phyloP scores from a whole-genome alignment of 2,329 filamentous ascomycete species.

The Botrytis fragariae region DNA sequence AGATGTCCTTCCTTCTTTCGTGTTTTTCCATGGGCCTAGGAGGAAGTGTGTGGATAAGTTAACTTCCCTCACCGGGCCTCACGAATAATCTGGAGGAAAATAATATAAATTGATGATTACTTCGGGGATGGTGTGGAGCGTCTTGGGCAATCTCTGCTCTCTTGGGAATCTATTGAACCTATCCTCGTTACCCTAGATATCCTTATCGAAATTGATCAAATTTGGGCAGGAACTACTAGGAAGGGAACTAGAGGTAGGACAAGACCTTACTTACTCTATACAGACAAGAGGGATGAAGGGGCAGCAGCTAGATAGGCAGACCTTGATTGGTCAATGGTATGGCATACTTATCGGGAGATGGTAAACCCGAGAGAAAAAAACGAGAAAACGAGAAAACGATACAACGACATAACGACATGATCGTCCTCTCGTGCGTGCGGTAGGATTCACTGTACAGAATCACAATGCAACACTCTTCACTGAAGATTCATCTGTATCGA shows the following conservation, averaged over 20 bases:
- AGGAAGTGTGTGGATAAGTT: background rate
- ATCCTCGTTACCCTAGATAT: background rate
- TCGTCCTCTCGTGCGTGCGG: background rate
- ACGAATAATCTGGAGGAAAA: background rate
- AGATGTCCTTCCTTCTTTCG: background rate
- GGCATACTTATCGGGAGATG: background rate
- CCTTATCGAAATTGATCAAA: conserved; percentile 7
- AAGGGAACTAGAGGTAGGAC: background rate
- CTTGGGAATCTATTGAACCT: background rate
- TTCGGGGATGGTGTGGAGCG: background rate
- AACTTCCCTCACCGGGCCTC: background rate
- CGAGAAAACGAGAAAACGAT: background rate
- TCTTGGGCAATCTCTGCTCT: background rate
- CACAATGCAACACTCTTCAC: background rate
- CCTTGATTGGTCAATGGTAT: background rate
- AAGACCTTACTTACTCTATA: background rate
- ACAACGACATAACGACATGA: background rate
- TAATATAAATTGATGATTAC: background rate
- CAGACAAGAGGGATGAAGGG: background rate
- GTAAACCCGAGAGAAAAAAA: background rate
- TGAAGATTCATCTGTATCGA: background rate
- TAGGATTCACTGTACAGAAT: background rate
- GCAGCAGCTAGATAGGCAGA: background rate
- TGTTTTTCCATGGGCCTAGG: background rate
- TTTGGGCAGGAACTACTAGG: background rate